Conservation (phyloP, 306 rosid species). For the Clitoria ternatea region DNA sequence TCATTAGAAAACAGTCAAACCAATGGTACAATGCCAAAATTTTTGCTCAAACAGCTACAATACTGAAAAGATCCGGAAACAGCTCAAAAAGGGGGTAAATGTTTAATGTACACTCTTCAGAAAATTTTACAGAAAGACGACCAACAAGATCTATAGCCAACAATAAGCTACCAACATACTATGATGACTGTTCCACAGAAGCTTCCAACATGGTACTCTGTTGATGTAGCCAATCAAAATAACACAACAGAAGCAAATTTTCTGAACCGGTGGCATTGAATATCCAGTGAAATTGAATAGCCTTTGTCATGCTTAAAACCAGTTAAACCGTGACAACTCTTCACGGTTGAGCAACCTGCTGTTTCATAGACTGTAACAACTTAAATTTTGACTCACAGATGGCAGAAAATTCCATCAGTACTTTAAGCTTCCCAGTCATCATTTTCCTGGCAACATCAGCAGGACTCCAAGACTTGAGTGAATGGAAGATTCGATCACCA, state of each 20-base stretch:
- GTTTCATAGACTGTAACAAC: constrained; percentile 55
- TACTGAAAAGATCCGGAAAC: constrained; percentile 13
- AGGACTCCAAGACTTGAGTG: constrained; percentile 71
- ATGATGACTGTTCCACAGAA: neutral
- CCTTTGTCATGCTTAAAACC: constrained; percentile 13
- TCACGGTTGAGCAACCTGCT: constrained; percentile 64
- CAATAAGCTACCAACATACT: neutral
- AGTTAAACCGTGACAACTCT: neutral
- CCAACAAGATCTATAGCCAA: constrained; percentile 17
- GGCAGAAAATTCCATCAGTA: constrained; percentile 47
- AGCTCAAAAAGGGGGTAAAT: neutral
- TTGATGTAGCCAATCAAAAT: neutral
- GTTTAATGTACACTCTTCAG: constrained; percentile 19
- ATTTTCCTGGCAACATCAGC: constrained; percentile 75
- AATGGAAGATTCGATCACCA: constrained; percentile 56
- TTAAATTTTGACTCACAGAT: constrained; percentile 67
- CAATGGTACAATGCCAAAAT: constrained; percentile 24
- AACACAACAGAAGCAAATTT: constrained; percentile 5
- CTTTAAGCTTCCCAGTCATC: constrained; percentile 54
- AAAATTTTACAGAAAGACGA: constrained; percentile 27
- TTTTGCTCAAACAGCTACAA: constrained; percentile 25
- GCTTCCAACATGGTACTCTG: constrained; percentile 4
- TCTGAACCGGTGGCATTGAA: constrained; percentile 6
- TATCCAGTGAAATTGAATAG: neutral
- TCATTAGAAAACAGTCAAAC: constrained; percentile 14